A percentile compares a stretch with the other conserved stretches of the same genome.
Evolutionary conservation across 140 eudicot genomes (phyloP).

Genomic region (Stevia rebaudiana): DNA sequence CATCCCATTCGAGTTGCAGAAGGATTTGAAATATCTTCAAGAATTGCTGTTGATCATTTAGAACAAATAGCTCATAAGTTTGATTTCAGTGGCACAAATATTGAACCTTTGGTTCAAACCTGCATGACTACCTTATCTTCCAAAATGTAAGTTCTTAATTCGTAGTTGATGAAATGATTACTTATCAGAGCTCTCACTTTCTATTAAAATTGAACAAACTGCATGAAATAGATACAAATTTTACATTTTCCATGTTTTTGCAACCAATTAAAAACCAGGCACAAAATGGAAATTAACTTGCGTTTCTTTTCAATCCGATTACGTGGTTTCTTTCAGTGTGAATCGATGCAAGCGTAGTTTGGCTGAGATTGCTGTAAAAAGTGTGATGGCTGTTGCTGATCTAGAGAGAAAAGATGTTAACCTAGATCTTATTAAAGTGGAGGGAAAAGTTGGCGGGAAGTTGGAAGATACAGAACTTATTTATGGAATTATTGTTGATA

Average conservation of each 20-base stretch:
- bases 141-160: constrained; percentile 63
- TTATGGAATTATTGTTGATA: constrained; percentile 89
- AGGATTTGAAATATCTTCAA: constrained; percentile 92
- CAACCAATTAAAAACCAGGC: neutral
- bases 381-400: constrained; percentile 97
- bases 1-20: constrained; percentile 98
- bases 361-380: constrained; percentile 98
- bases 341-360: constrained; percentile 90
- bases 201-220: neutral
- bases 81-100: constrained; percentile 51
- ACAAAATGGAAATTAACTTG: neutral
- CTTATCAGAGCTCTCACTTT: no score
- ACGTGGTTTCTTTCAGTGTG: constrained; percentile 44
- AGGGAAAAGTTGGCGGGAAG: constrained; percentile 97
- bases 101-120: constrained; percentile 86
- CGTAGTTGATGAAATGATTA: neutral
- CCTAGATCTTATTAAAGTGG: constrained; percentile 85
- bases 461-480: constrained; percentile 95
- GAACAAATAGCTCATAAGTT: constrained; percentile 71
- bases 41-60: constrained; percentile 92
- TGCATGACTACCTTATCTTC: constrained; percentile 98
- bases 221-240: neutral
- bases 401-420: constrained; percentile 94
- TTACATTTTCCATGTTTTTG: neutral
- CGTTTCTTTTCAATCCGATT: neutral